Evolutionary conservation across 2,329 filamentous ascomycete genomes (phyloP).

Genomic region (Xylaria multiplex): DNA sequence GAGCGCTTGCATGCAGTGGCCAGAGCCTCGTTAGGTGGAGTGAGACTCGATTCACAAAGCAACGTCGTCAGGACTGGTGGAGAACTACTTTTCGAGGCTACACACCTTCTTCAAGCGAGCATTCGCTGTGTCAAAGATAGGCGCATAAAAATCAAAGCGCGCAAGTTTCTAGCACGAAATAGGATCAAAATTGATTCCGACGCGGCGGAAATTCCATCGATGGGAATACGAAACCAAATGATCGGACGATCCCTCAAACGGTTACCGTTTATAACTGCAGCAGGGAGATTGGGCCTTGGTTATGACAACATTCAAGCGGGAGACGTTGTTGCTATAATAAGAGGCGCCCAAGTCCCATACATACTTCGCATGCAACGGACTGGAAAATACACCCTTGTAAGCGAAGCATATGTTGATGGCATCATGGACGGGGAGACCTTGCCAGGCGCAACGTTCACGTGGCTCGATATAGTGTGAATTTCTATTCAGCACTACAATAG

Average conservation of each 20-base stretch:
- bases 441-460: conserved; percentile 11
- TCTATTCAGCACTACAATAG: neutral
- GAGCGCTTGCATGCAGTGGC: conserved; percentile 21
- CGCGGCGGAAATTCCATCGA: neutral
- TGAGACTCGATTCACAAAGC: neutral
- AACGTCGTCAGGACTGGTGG: neutral
- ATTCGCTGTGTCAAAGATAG: neutral
- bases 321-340: conserved; percentile 24
- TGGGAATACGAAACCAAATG: neutral
- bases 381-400: conserved; percentile 22
- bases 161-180: neutral
- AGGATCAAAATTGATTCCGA: neutral
- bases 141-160: neutral
- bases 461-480: conserved; percentile 16
- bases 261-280: conserved; percentile 22
- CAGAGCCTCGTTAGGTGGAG: conserved; percentile 18
- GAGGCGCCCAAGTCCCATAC: conserved; percentile 24
- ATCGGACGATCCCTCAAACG: conserved; percentile 20
- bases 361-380: conserved; percentile 14
- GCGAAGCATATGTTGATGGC: conserved; percentile 26
- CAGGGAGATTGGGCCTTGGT: conserved; percentile 19
- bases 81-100: neutral
- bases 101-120: conserved; percentile 5
- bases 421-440: conserved; percentile 30
- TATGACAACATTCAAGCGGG: conserved; percentile 22